phyloP scores from a whole-genome alignment of 176 grass and related monocot genomes.

The Phoenix dactylifera region DNA sequence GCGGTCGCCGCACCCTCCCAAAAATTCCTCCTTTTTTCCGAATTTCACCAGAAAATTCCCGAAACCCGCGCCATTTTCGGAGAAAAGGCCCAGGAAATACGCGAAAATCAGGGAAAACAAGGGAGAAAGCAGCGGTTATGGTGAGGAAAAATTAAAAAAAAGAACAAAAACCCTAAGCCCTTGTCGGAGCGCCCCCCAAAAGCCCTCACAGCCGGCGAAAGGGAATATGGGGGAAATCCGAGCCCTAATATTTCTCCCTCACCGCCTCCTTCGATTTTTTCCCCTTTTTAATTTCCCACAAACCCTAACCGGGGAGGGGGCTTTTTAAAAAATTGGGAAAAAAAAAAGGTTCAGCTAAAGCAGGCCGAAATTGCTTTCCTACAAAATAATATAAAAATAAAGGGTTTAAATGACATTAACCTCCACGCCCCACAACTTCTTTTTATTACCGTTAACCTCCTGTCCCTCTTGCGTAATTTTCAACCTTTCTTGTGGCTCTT shows the following conservation, averaged over 20 bases:
- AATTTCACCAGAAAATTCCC: slow-evolving; percentile 20
- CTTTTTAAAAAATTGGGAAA: slow-evolving; percentile 26
- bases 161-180: no score
- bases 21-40: slow-evolving; percentile 13
- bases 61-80: slow-evolving; percentile 7
- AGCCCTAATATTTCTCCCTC: slow-evolving; percentile 1
- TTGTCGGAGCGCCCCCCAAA: no score
- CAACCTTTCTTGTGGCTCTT: no score
- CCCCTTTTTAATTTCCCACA: slow-evolving; percentile 16
- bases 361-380: slow-evolving; percentile 63
- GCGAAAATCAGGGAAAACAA: slow-evolving; percentile 20
- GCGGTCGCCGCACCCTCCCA: slow-evolving; percentile 4
- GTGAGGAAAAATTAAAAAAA: slow-evolving; percentile 17
- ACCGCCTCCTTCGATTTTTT: slow-evolving; percentile 19
- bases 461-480: no score
- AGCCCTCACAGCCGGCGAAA: no score
- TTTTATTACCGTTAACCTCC: no score
- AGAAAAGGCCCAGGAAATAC: slow-evolving; percentile 26
- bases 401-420: not conserved
- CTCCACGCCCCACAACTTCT: slow-evolving; percentile 15
- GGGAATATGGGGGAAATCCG: not conserved
- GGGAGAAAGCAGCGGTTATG: slow-evolving; percentile 16
- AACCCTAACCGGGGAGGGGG: not conserved
- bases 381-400: slow-evolving; percentile 1
- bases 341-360: slow-evolving; percentile 57